Evolutionary conservation across 2,329 filamentous ascomycete species (phyloP), one percentile per base, ranked within the genome.

Genomic region (Sporothrix pallida): DNA sequence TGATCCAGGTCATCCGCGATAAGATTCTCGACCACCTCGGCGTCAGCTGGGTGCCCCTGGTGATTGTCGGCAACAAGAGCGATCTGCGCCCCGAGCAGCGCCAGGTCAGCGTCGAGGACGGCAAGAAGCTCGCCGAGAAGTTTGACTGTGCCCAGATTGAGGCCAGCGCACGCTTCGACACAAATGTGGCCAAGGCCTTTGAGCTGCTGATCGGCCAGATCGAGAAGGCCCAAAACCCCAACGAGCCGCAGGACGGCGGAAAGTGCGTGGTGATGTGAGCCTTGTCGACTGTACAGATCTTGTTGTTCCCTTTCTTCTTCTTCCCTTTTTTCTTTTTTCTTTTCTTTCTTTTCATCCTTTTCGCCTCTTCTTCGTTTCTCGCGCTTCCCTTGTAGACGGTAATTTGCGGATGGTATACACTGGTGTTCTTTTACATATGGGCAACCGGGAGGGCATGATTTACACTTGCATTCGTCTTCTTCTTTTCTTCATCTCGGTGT

Each of bases 11-110:
- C 75, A 97, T 99, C 77, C 88, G 95, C 37, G 95, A 98, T 82
- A 99, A 98, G 87, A 98, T 99, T 76, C 86, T 99, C 74, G 97
- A 97, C 82, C 95, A 98, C 81, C 77, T 97, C 93, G 96, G 96
- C 77, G 93, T 94, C 74, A 95, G 98, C 78, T 92, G 92, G 82
- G 94, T 98, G 71, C 96, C 96, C 10, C 91, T 98, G 78, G 93
- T 97, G 78, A 92, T 99, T 75, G 95, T 99, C 72, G 96, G 94
- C 78, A 99, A 99, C 87, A 99, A 99, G 86, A 95, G 92, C 81
- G 96, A 99, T 82, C 87, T 99, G 74, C 91, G 93, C 75, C 91
- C 94, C 71, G 95, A 98, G 82, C 94, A 97, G 84, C 92, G 96
- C 78, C 95, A 98, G 83, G 94, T 99, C 77, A 91, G 90, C 46